A percentile compares a stretch with the other conserved stretches of the same genome.
Evolutionary conservation across 148 eudicot species (phyloP).

Genomic region (Rhododendron henanense): DNA sequence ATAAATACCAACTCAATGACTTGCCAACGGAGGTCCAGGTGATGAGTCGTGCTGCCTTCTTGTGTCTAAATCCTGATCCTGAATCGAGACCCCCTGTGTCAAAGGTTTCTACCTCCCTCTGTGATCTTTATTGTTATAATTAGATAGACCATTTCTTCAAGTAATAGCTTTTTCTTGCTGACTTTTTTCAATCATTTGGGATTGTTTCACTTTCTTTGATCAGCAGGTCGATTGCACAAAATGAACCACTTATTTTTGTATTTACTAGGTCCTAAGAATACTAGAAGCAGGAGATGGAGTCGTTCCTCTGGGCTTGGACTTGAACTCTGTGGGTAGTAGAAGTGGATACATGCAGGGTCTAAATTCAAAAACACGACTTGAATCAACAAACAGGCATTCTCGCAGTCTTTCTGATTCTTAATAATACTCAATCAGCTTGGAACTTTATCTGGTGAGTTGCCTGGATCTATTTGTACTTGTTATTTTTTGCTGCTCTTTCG

Average conservation of each 20-base stretch:
- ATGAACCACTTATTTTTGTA: neutral
- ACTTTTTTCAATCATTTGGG: neutral
- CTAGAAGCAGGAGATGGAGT: slow-evolving; percentile 59
- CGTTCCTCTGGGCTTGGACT: slow-evolving; percentile 46
- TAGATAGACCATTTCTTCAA: neutral
- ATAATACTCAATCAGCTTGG: neutral
- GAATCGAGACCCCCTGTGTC: slow-evolving; percentile 82
- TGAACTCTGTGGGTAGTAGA: slow-evolving; percentile 49
- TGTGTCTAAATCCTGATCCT: slow-evolving; percentile 87
- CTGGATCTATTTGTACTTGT: neutral
- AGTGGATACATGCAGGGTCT: slow-evolving; percentile 51
- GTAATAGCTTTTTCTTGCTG: neutral
- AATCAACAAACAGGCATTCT: slow-evolving; percentile 43
- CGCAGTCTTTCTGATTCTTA: slow-evolving; percentile 51
- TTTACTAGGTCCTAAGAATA: slow-evolving; percentile 52
- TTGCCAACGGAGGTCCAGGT: slow-evolving; percentile 64
- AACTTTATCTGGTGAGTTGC: slow-evolving; percentile 6
- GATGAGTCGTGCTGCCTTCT: slow-evolving; percentile 70
- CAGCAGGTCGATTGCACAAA: neutral
- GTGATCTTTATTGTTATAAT: neutral
- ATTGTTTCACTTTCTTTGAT: neutral
- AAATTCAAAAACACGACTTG: slow-evolving; percentile 26
- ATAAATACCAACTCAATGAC: slow-evolving; percentile 29
- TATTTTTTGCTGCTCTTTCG: neutral
- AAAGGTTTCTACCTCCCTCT: slow-evolving; percentile 43